Conservation (phyloP, 164 flowering plant species). For the Berberis thunbergii region DNA sequence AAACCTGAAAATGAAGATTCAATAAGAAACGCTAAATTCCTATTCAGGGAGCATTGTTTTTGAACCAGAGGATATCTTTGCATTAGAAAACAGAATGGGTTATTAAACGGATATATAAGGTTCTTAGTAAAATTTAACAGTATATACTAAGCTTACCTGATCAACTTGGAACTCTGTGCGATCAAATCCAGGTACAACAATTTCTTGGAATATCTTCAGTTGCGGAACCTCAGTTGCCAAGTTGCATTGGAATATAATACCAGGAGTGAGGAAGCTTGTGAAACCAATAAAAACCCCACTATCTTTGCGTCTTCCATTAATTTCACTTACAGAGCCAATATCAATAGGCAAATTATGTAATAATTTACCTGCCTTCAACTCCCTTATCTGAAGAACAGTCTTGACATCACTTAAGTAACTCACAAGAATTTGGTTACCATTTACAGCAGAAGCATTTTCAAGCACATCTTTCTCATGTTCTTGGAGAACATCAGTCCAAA, state of each 20-base stretch:
- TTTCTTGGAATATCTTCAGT: conserved; percentile 77
- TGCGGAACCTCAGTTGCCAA: conserved; percentile 37
- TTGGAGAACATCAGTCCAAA: conserved; percentile 63
- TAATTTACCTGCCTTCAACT: conserved; percentile 63
- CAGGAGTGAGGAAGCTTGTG: conserved; percentile 85
- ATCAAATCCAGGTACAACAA: conserved; percentile 73
- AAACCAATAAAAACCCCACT: conserved; percentile 54
- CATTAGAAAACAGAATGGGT: no score
- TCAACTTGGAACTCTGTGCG: conserved; percentile 65
- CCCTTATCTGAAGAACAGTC: conserved; percentile 71
- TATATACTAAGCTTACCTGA: conserved; percentile 46
- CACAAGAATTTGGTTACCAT: conserved; percentile 56
- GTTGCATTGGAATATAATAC: conserved; percentile 56
- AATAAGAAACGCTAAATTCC: not conserved
- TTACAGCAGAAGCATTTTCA: conserved; percentile 68
- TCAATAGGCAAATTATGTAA: conserved; percentile 76
- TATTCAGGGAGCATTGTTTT: not conserved
- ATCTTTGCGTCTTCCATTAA: conserved; percentile 74
- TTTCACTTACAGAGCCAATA: conserved; percentile 62
- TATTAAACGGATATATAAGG: not conserved
- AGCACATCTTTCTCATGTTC: conserved; percentile 80
- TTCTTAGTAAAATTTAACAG: not conserved
- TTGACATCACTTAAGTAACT: conserved; percentile 88
- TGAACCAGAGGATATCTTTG: not conserved
- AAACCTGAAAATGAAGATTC: conserved; percentile 46